Evolutionary conservation across 306 rosid genomes (phyloP), one percentile per base, ranked within the genome.

Genomic region (Vicia faba): DNA sequence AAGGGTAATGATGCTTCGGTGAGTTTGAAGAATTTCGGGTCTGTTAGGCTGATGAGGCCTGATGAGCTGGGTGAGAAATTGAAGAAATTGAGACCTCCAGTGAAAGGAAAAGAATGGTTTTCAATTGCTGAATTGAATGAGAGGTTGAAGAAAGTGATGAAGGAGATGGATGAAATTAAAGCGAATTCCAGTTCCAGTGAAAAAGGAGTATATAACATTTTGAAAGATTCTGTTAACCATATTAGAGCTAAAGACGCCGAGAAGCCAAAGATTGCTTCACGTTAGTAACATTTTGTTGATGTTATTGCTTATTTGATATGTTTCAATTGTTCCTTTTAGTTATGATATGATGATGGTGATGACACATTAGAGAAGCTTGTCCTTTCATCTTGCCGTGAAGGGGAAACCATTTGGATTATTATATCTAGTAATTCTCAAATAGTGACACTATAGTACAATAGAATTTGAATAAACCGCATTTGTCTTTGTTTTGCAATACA

Each of bases 101-200:
- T n/a, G 3, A 81, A 72, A 66, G 80, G 72, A 33, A 65, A 50
- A 1, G 63, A 54, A 2, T 73, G 79, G 88, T 89, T 92, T 78
- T 84, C 96, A 0, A 45, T 92, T 58, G 55, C 10, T 26, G 96
- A 92, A 66, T 75, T 92, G 85, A 84, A 54, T 68, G 85, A 82
- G 68, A 87, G 96, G 84, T 70, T 92, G 87, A 44, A 3, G 57
- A 81, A 74, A 78, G 45, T 92, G 67, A 85, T 92, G 67, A 85
- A 85, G 77, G 78, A 82, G 45, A 55, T 77, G 65, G 96, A 89
- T 45, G 78, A 78, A 81, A 57, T 16, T 38, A 84, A 81, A 65
- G 5, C 56, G 1, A 28, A 15, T n/a, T 41, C 76, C 0, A 6
- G 3, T 13, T 5, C 38, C 10, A 7, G 14, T 28, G 4, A 7